Evolutionary conservation across 345 rosid genomes (phyloP).

Genomic region (Moricandia arvensis): DNA sequence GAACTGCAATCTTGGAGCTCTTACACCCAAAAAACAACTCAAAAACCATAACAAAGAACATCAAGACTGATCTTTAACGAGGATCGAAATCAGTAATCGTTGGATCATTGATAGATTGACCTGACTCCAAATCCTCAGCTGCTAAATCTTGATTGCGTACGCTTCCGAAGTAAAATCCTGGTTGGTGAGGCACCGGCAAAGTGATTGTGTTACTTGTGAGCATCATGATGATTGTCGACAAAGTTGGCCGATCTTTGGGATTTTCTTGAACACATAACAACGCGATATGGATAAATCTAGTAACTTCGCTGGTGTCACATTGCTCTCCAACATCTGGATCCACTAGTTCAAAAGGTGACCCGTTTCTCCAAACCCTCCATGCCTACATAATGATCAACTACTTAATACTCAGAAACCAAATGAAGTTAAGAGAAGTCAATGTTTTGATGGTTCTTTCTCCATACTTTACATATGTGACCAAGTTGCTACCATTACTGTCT

Average conservation of each 20-base stretch:
- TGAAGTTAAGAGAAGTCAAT: neutral
- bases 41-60: neutral
- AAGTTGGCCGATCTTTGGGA: constrained; percentile 3
- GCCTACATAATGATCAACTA: constrained; percentile 18
- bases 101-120: constrained; percentile 5
- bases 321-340: constrained; percentile 9
- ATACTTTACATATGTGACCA: constrained; percentile 36
- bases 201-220: constrained; percentile 4
- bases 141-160: neutral
- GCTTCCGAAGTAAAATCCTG: neutral
- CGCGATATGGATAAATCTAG: constrained; percentile 28
- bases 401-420: neutral
- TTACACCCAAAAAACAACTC: neutral
- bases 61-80: constrained; percentile 14
- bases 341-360: constrained; percentile 6
- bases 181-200: constrained; percentile 17
- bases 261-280: constrained; percentile 31
- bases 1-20: neutral
- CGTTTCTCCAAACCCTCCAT: constrained; percentile 24
- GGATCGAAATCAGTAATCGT: constrained; percentile 16
- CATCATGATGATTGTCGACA: constrained; percentile 9
- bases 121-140: neutral
- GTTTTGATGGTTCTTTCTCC: neutral
- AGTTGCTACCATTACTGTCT: neutral
- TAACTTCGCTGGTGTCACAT: constrained; percentile 6